phyloP scores from a whole-genome alignment of 2,329 filamentous ascomycete species.

The Fonsecaea nubica region DNA sequence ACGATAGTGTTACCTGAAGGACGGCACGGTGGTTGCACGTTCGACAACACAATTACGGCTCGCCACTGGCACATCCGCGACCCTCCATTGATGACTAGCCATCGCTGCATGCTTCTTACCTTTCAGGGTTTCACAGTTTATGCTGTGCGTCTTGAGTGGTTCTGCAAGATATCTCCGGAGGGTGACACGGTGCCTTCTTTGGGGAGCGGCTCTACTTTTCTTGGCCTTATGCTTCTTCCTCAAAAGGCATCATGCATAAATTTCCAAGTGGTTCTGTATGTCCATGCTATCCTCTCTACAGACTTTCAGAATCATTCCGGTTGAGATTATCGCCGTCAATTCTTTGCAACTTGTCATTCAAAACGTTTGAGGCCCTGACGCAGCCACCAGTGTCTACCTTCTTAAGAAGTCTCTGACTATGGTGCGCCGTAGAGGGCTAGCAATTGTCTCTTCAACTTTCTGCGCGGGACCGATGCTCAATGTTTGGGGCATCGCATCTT shows the following conservation, averaged over 20 bases:
- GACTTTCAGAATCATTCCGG: background rate
- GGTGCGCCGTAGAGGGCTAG: background rate
- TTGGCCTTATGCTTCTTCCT: background rate
- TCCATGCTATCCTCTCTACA: background rate
- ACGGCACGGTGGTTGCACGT: background rate
- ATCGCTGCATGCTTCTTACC: background rate
- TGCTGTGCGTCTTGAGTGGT: background rate
- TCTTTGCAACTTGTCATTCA: background rate
- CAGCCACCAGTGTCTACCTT: background rate
- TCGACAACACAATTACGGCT: background rate
- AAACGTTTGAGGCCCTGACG: background rate
- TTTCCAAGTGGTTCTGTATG: background rate
- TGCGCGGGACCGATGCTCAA: background rate
- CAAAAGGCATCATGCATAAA: background rate
- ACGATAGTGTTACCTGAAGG: background rate
- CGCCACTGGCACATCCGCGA: background rate
- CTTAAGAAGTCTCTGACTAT: background rate
- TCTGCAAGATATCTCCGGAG: slow-evolving; percentile 8
- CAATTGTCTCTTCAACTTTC: background rate
- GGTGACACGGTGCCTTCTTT: slow-evolving; percentile 11
- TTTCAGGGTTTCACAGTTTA: background rate
- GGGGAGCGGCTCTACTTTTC: background rate
- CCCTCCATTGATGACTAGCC: background rate
- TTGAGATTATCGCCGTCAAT: background rate
- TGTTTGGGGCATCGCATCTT: background rate